Evolutionary conservation across 768 basidiomycete genomes (phyloP).

Genomic region (Russula brevipes): DNA sequence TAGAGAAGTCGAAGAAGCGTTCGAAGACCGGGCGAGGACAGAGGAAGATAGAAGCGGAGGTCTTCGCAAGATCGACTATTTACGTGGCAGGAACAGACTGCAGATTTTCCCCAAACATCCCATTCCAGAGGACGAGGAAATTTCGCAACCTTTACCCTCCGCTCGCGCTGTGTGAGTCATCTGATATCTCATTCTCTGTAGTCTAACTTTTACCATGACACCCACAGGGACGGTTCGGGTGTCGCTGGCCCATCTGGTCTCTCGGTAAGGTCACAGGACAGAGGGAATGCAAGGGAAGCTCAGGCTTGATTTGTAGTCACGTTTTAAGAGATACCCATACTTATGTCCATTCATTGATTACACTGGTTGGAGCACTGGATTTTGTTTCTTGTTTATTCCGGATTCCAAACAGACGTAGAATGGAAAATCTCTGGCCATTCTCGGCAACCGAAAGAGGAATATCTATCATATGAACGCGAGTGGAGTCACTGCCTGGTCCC

Average conservation of each 20-base stretch:
- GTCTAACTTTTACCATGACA: neutral
- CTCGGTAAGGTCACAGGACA: neutral
- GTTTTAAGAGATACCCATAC: neutral
- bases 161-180: constrained; percentile 15
- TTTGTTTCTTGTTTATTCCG: neutral
- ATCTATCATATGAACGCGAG: neutral
- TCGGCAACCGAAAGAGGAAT: neutral
- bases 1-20: constrained; percentile 13
- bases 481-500: neutral
- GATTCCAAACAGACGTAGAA: too few relatives aligned
- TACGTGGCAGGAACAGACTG: constrained; percentile 17
- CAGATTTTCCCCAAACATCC: constrained; percentile 13
- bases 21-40: constrained; percentile 5
- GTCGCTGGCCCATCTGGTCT: constrained; percentile 7
- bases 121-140: constrained; percentile 7
- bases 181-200: neutral
- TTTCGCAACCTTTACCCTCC: neutral
- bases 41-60: constrained; percentile 14
- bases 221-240: neutral
- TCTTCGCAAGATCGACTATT: constrained; percentile 13
- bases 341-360: neutral
- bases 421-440: too few relatives aligned
- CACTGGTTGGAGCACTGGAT: neutral
- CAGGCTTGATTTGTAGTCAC: neutral
- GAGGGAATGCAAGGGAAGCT: neutral